Percentiles rank a stretch among this genome's conserved stretches.
These are phyloP conservation scores for Nannochloropsis gaditana DNA, from an alignment of 108 stramenopile species.

Conservation along the genomic window DNA sequence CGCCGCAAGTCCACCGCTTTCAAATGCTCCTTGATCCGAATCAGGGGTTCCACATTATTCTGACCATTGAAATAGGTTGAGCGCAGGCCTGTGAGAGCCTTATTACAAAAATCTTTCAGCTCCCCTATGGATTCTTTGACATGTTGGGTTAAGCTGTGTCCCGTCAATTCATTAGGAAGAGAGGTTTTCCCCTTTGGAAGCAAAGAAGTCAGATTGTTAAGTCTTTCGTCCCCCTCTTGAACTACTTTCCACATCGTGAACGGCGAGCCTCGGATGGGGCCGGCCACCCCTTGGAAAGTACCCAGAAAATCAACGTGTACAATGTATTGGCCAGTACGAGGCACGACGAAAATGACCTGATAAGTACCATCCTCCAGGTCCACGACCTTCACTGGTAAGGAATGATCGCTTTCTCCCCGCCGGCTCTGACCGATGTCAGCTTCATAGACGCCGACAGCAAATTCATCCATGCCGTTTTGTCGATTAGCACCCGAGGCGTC, in stretches of 20 bases:
- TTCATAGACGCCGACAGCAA: conserved; percentile 46
- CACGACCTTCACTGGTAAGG: background rate
- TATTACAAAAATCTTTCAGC: conserved; percentile 56
- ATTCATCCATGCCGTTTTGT: conserved; percentile 69
- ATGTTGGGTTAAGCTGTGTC: conserved; percentile 45
- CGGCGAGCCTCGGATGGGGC: conserved; percentile 66
- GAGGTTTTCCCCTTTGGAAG: background rate
- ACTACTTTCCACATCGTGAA: conserved; percentile 38
- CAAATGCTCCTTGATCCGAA: background rate
- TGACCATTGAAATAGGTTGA: conserved; percentile 11
- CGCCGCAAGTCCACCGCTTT: background rate
- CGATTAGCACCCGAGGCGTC: conserved; percentile 59
- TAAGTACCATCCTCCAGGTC: conserved; percentile 64
- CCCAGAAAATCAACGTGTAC: conserved; percentile 65
- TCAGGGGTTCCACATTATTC: conserved; percentile 37
- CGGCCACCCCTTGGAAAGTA: conserved; percentile 60
- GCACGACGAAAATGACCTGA: conserved; percentile 56
- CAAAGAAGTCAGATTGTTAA: conserved; percentile 13
- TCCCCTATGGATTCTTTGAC: conserved; percentile 50
- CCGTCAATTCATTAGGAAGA: conserved; percentile 52
- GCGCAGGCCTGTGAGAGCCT: conserved; percentile 55
- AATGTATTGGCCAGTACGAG: conserved; percentile 53
- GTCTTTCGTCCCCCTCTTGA: conserved; percentile 20
- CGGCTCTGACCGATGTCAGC: conserved; percentile 21
- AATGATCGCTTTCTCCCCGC: conserved; percentile 20